Evolutionary conservation across 352 stramenopile species (phyloP).

Genomic region (Globisporangium apiculatum): DNA sequence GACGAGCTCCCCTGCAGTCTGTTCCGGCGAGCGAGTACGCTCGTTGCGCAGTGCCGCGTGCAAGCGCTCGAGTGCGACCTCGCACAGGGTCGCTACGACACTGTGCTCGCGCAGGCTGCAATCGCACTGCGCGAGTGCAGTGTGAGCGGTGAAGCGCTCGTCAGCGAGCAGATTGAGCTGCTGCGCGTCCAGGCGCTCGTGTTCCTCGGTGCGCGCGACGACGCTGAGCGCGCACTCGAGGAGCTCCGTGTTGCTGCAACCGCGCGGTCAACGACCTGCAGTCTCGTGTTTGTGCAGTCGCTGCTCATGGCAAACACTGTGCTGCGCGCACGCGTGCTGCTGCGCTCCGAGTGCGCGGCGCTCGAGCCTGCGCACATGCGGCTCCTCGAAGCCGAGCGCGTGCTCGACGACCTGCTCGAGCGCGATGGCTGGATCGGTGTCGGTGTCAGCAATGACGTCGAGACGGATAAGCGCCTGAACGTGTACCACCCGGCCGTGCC

Average conservation of each 20-base stretch:
- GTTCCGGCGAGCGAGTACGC: slow-evolving; percentile 21
- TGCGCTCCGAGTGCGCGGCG: slow-evolving; percentile 7
- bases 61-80: slow-evolving; percentile 36
- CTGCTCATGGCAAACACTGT: slow-evolving; percentile 35
- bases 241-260: slow-evolving; percentile 18
- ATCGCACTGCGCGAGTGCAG: slow-evolving; percentile 31
- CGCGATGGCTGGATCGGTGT: slow-evolving; percentile 59
- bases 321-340: slow-evolving; percentile 21
- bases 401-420: slow-evolving; percentile 36
- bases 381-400: slow-evolving; percentile 31
- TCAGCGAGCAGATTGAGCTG: slow-evolving; percentile 37
- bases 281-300: slow-evolving; percentile 25
- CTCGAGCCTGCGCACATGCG: slow-evolving; percentile 15
- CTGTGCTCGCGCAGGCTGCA: slow-evolving; percentile 20
- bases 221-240: slow-evolving; percentile 17
- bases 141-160: slow-evolving; percentile 27
- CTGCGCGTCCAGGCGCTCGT: slow-evolving; percentile 27
- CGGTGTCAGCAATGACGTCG: neutral
- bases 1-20: slow-evolving; percentile 33
- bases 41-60: slow-evolving; percentile 29
- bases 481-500: slow-evolving; percentile 47
- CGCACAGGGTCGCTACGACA: slow-evolving; percentile 19
- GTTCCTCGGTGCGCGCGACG: slow-evolving; percentile 29
- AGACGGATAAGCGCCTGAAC: slow-evolving; percentile 26
- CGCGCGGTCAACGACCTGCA: slow-evolving; percentile 18